phyloP scores from a whole-genome alignment of 805 yeast genomes.

The Candida peoriensis region DNA sequence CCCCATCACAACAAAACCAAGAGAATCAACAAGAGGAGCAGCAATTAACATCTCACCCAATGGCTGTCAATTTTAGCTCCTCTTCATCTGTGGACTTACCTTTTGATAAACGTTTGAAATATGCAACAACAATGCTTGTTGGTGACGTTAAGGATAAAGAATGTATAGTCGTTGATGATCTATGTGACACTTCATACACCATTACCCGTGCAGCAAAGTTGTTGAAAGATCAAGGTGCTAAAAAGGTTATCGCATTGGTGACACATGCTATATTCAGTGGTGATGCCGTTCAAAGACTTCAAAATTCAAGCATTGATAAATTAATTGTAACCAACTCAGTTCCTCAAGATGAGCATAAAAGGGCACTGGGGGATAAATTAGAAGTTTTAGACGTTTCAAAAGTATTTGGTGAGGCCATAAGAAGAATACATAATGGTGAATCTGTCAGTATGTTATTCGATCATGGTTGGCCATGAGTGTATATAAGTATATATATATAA shows the following conservation, averaged over 20 bases:
- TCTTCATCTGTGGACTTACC: slow-evolving; percentile 17
- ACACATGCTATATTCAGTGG: slow-evolving; percentile 95
- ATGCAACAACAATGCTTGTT: slow-evolving; percentile 90
- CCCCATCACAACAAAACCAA: slow-evolving; percentile 5
- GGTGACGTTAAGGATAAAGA: slow-evolving; percentile 87
- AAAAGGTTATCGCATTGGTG: slow-evolving; percentile 75
- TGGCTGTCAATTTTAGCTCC: too few relatives aligned
- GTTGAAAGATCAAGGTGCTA: slow-evolving; percentile 90
- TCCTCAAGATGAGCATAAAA: slow-evolving; percentile 67
- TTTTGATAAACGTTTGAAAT: slow-evolving; percentile 25
- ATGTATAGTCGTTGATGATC: slow-evolving; percentile 89
- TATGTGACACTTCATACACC: slow-evolving; percentile 91
- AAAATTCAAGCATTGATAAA: slow-evolving; percentile 69
- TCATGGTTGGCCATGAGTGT: slow-evolving; percentile 49
- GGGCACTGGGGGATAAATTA: slow-evolving; percentile 50
- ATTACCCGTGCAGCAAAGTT: slow-evolving; percentile 88
- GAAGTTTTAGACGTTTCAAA: slow-evolving; percentile 85
- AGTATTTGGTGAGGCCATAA: slow-evolving; percentile 88
- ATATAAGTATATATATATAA: too few relatives aligned
- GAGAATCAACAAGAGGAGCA: too few relatives aligned
- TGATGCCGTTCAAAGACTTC: slow-evolving; percentile 74
- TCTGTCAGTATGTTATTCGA: slow-evolving; percentile 91
- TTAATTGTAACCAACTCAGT: slow-evolving; percentile 86
- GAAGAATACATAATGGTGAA: slow-evolving; percentile 97
- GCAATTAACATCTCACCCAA: too few relatives aligned